Evolutionary conservation across 768 basidiomycete species (phyloP), one percentile per base, ranked within the genome.

Genomic region (Tulasnella calospora): DNA sequence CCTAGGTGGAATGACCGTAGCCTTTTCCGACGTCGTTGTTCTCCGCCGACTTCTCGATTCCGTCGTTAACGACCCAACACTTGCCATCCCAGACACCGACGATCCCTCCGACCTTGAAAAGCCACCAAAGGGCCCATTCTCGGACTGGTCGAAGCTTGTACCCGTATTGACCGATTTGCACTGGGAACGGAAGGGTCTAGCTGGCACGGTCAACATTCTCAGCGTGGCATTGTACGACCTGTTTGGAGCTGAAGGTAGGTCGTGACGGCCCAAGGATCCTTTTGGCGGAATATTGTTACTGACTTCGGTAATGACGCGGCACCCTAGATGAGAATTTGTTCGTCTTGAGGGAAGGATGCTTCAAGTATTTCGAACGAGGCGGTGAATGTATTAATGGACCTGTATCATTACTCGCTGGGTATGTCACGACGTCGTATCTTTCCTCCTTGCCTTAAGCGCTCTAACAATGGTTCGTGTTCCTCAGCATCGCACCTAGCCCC

Each of bases 361-460:
- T 99, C 89, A 95, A 94, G 82, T 99, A 99, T 85, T 98, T 99
- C 81, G 95, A 97, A 83, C 88, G 90, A 6, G 98, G 98, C 19
- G 98, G 98, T 0, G 90, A 94, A 81, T 94, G 94, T 81, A 84
- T 98, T 76, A 87, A 89, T 67, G 98, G 93, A 0, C 98, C 98
- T 0, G 95, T 98, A 12, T 92, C 91, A 12, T 88, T 99, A 5
- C 90, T 99, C 15, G 91, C 95, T 21, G 96, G 90, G 95, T 96
- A 82, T 79, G 90, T 85, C 19, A 46, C 73, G 7, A 72, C 10
- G 5, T 17, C 38, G 6, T 30, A 41, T 36, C 19, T 12, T 8
- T 40, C 15, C 19, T 1, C 79, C 35, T n/a, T 33, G 35, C 44
- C n/a, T n/a, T 9, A 19, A 44, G 15, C 10, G 47, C 55, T 73